Base-by-base conservation (phyloP, 805 yeast species). In the Cyberlindnera veronae region DNA sequence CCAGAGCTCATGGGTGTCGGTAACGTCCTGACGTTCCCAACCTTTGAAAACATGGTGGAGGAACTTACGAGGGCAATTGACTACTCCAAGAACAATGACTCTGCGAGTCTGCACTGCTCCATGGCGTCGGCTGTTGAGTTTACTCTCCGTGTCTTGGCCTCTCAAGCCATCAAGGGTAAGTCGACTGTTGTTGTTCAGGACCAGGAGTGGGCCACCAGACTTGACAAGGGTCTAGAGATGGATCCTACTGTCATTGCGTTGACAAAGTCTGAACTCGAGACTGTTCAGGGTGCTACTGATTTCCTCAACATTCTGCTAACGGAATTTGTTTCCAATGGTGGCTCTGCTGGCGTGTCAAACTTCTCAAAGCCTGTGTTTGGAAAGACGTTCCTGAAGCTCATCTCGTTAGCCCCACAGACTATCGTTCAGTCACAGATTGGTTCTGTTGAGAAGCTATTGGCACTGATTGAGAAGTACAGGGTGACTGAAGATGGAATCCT, bases 181-280 rank as follows among this genome's bases (percentile, higher is more conserved):
- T 48, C 60, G 0, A 79, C 89, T 0, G 79, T 81, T 2, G 58
- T 86, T 34, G 76, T 75, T 0, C 63, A 72, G 17, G 95, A 88
- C 56, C 83, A 81, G 46, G 81, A 83, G 37, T 88, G 95, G 95
- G 64, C 68, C 4, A 62, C 74, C 0, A 69, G 91, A 52, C 51
- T 85, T 19, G 87, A 82, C 9, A 84, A 77, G 43, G 85, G 91
- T 0, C 37, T 85, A 10, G 82, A 77, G 29, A 62, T 73, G 30
- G 95, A 88, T 53, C 68, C 68, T 0, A 55, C 51, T 3, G 85
- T 84, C 1, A 65, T 67, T n/a, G 13, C 33, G 0, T 50, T 58
- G 1, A 45, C 65, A 1, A 47, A 55, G 12, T 32, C 42, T 5
- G 45, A 53, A 5, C 42, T 69, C 10, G 33, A 41, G 2, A 24